Base-by-base conservation (phyloP, 2,329 filamentous ascomycete species). In the Lomentospora prolificans region DNA sequence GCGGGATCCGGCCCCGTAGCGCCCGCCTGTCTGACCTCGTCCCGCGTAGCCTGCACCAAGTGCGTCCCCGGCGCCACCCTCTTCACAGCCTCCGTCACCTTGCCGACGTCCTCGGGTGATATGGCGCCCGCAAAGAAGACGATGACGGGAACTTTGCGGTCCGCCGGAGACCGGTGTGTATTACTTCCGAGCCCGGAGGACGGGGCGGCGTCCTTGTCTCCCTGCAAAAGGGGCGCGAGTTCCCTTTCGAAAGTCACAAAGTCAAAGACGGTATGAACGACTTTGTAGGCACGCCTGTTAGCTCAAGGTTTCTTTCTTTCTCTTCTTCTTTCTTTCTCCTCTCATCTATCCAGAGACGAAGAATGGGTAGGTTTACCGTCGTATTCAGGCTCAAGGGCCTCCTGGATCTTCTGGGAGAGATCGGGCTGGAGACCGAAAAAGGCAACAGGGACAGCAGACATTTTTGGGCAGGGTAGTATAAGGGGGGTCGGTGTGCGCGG, bases 401-500 rank as follows among this genome's bases (percentile, higher is more conserved):
- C 51, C 5, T 55, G 28, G 25, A 59, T 41, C 30, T 53, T 57
- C 19, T 52, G 50, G 30, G 56, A 55, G 22, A 58, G 41, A 10
- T 51, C 50, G 25, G 55, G 52, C 50, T 57, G 51, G 53, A 54
- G 46, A n/a, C 46, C 56, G 51, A 57, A 58, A 30, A 55, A 55
- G 24, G 58, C 58, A 12, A 60, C 53, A 17, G 58, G 52, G 24
- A 57, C 51, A 27, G 17, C 24, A 17, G 53, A 44, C 57, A 60
- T 60, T 48, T 50, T 59, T 27, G 12, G 12, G 30, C 6, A 7
- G 6, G 12, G 30, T 33, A 7, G 30, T 33, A 12, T 33, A 33
- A 33, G 7, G 6, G 30, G n/a, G n/a, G n/a, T n/a, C n/a, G n/a
- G n/a, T n/a, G n/a, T n/a, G n/a, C n/a, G n/a, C n/a, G n/a, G n/a